phyloP scores from a whole-genome alignment of 305 asterid genomes.

The Solanum aculeatissimum region DNA sequence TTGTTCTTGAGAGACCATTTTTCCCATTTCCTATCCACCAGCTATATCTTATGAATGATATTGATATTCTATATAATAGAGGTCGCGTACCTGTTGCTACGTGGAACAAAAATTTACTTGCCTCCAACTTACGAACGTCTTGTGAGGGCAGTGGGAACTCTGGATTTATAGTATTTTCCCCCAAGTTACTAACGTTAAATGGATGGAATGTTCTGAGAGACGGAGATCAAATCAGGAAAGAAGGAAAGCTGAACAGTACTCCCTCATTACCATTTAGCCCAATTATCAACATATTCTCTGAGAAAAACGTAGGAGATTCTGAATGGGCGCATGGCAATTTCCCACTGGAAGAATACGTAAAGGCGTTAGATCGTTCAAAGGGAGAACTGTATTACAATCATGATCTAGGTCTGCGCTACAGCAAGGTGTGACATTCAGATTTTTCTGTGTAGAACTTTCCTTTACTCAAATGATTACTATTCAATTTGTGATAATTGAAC shows the following conservation, averaged over 20 bases:
- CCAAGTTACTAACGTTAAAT: slow-evolving; percentile 50
- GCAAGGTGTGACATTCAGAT: slow-evolving; percentile 55
- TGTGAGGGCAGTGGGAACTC: slow-evolving; percentile 54
- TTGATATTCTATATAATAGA: slow-evolving; percentile 57
- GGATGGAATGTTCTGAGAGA: slow-evolving; percentile 69
- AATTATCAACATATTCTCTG: slow-evolving; percentile 52
- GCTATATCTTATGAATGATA: slow-evolving; percentile 45
- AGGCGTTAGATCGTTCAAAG: slow-evolving; percentile 72
- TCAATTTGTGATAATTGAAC: background rate
- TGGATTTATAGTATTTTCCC: slow-evolving; percentile 68
- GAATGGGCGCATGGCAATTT: slow-evolving; percentile 91
- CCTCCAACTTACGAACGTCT: slow-evolving; percentile 36
- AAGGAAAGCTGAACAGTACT: slow-evolving; percentile 14
- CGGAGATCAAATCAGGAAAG: slow-evolving; percentile 24
- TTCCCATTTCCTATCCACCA: slow-evolving; percentile 81
- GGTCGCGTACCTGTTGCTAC: slow-evolving; percentile 74
- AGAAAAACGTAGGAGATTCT: slow-evolving; percentile 37
- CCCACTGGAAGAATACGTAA: slow-evolving; percentile 77
- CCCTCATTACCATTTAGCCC: slow-evolving; percentile 59
- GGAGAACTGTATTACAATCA: slow-evolving; percentile 86
- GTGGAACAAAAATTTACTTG: slow-evolving; percentile 52
- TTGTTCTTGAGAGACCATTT: slow-evolving; percentile 84
- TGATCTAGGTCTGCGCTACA: slow-evolving; percentile 83
- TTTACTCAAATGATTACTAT: background rate
- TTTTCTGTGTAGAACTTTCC: slow-evolving; percentile 6